Evolutionary conservation across 202 grass and related monocot species (phyloP).

Genomic region (Setaria italica): DNA sequence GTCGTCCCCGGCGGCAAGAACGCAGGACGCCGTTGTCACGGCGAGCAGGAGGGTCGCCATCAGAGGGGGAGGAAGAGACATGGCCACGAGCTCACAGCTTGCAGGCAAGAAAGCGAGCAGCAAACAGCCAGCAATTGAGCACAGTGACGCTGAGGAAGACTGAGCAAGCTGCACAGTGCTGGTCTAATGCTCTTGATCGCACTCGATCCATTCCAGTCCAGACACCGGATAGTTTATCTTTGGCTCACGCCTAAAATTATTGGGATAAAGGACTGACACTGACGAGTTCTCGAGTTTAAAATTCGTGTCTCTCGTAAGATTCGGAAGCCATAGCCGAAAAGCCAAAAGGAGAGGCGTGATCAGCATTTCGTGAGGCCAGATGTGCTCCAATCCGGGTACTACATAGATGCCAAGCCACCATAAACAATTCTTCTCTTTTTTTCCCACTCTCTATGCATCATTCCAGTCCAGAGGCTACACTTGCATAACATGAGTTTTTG

Average conservation of each 20-base stretch:
- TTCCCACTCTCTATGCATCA: neutral
- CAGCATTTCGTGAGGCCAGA: neutral
- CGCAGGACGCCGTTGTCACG: neutral
- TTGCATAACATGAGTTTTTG: neutral
- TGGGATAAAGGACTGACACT: neutral
- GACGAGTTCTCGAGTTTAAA: neutral
- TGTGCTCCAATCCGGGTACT: neutral
- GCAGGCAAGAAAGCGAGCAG: neutral
- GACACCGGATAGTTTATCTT: neutral
- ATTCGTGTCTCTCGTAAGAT: neutral
- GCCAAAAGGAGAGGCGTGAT: neutral
- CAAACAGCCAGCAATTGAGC: neutral
- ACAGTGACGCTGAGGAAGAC: neutral
- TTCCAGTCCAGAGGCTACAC: neutral
- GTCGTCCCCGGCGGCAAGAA: neutral
- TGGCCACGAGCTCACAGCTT: neutral
- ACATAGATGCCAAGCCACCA: neutral
- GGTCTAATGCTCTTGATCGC: neutral
- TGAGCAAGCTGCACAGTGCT: neutral
- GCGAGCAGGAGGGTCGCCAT: neutral
- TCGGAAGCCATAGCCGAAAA: neutral
- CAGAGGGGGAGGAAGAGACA: neutral
- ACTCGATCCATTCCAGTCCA: neutral
- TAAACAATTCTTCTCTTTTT: neutral
- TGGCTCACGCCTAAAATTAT: neutral